Evolutionary conservation across 1,284 basidiomycete genomes (phyloP), one percentile per base, ranked within the genome.

Genomic region (Veloporphyrellus conicus): DNA sequence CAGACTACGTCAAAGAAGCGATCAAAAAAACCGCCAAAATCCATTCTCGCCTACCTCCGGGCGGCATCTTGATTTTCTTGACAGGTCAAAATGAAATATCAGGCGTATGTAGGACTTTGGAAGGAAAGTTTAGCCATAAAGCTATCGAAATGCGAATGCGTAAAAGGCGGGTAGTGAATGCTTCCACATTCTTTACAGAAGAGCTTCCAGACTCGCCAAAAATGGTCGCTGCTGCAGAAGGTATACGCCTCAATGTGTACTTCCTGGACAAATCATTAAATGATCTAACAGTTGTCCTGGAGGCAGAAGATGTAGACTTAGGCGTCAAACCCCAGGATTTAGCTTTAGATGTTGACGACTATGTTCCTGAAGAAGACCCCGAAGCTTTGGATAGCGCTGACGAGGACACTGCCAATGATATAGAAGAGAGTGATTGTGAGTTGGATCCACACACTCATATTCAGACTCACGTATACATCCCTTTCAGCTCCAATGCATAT

Each of bases 51-150:
- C 77, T 91, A 38, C 93, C 93, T 9, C 82, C 87, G 2, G 96
- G 96, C 6, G 96, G 97, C 53, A 90, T 99, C 48, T 76, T 99
- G 36, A 84, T 99, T 22, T 99, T 99, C 68, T 84, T 99, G 78
- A 99, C 96, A 3, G 96, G 96, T 50, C 96, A 99, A 68, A 96
- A 97, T 62, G 96, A 99, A 65, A 99, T 99, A 55, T 82, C 84
- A 48, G 81, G 89, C 14, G 92, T 93, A 0, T 95, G 92, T 61
- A 78, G 84, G 53, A 87, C 84, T 62, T 69, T 99, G 45, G 87
- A 94, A 62, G 79, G 80, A 44, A 82, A 77, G 59, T 98, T 89
- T 62, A 84, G 90, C 0, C 65, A 68, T 45, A 82, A 78, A 62
- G 84, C 83, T 7, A 68, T 90, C 23, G 74, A 79, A 46, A 73